These are phyloP conservation scores for Fusarium sororula DNA, from an alignment of 2,329 filamentous ascomycete species.

Conservation along the genomic window DNA sequence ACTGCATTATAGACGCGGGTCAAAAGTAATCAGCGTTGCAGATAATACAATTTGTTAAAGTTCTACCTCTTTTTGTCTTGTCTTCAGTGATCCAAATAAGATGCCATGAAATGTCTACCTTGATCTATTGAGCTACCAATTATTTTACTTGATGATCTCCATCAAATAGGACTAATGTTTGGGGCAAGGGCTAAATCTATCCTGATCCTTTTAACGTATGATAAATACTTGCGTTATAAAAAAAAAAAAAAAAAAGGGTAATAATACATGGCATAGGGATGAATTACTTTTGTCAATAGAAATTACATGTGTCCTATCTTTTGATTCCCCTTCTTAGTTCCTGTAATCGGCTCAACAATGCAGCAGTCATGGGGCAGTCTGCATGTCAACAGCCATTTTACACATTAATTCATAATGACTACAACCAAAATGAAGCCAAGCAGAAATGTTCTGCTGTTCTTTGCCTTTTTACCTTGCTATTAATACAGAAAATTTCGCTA, in stretches of 20 bases:
- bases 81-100: not conserved
- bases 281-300: not conserved
- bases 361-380: not conserved
- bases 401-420: not conserved
- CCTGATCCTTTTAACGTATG: not conserved
- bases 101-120: not conserved
- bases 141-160: not conserved
- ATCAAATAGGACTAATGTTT: not conserved
- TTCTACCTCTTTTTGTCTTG: not conserved
- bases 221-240: not conserved
- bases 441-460: not conserved
- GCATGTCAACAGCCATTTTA: not conserved
- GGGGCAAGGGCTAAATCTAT: not conserved
- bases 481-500: conserved; percentile 13
- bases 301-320: not conserved
- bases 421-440: not conserved
- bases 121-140: not conserved
- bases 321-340: not conserved
- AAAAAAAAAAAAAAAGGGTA: too few species aligned
- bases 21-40: conserved; percentile 35
- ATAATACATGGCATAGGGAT: not conserved
- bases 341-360: not conserved
- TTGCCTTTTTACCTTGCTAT: conserved; percentile 17
- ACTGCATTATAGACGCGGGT: conserved; percentile 36
- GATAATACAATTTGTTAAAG: conserved; percentile 38